These are phyloP conservation scores for Brettanomyces custersianus DNA, from an alignment of 805 yeast species.

Conservation along the genomic window DNA sequence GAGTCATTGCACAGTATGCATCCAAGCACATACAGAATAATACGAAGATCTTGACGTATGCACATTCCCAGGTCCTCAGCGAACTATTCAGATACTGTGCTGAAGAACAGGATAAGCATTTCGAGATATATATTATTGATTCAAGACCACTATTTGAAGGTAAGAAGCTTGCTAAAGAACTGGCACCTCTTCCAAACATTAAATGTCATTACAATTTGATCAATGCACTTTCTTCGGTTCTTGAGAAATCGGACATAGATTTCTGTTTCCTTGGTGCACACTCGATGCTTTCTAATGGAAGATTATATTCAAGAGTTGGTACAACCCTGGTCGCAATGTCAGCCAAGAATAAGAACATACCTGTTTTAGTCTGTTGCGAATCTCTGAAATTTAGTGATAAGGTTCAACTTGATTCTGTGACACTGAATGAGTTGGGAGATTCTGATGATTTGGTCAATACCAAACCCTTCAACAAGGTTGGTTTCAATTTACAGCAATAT, in stretches of 20 bases:
- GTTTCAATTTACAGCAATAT: constrained; percentile 60
- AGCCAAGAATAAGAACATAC: constrained; percentile 80
- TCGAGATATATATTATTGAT: constrained; percentile 81
- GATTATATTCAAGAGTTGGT: constrained; percentile 88
- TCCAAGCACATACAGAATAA: constrained; percentile 67
- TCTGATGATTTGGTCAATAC: constrained; percentile 57
- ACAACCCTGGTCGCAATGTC: constrained; percentile 90
- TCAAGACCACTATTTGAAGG: constrained; percentile 95
- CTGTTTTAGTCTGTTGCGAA: constrained; percentile 94
- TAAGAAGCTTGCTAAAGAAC: constrained; percentile 56
- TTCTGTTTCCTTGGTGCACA: constrained; percentile 93
- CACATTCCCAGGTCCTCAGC: constrained; percentile 76
- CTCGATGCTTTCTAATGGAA: constrained; percentile 92
- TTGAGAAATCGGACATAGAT: constrained; percentile 66
- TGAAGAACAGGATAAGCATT: constrained; percentile 47
- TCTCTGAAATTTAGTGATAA: constrained; percentile 89
- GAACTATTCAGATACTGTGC: constrained; percentile 67
- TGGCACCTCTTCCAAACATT: constrained; percentile 51
- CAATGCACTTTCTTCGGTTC: constrained; percentile 68
- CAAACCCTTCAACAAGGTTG: constrained; percentile 48
- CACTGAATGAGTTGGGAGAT: constrained; percentile 85
- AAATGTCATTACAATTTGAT: constrained; percentile 73
- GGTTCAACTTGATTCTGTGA: constrained; percentile 93
- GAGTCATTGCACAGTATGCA: constrained; percentile 74
- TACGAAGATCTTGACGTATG: constrained; percentile 77